Percentiles rank a stretch among this genome's conserved stretches.
Conservation (phyloP, 2,329 filamentous ascomycete species). For the Phoma herbarum region DNA sequence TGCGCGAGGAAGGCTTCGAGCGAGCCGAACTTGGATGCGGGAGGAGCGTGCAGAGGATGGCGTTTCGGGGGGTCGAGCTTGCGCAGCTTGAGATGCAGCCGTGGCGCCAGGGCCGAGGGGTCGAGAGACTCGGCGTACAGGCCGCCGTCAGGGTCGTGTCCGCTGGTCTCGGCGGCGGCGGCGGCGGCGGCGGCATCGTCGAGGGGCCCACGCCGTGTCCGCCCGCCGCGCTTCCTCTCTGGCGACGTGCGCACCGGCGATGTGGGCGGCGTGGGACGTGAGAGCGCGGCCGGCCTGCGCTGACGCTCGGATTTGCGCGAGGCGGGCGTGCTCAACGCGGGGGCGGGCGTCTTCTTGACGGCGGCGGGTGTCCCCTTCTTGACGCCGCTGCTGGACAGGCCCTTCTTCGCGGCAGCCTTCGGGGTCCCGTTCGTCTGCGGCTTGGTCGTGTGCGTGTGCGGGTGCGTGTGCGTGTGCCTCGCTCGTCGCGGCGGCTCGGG, state of each 20-base stretch:
- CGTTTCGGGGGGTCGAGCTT: slow-evolving; percentile 60
- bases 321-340: slow-evolving; percentile 28
- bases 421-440: slow-evolving; percentile 42
- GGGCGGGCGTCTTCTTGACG: slow-evolving; percentile 36
- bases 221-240: slow-evolving; percentile 33
- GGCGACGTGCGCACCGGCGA: slow-evolving; percentile 28
- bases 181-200: slow-evolving; percentile 29
- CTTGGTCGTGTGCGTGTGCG: no score
- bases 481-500: slow-evolving; percentile 55
- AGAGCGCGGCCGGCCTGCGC: slow-evolving; percentile 31
- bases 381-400: slow-evolving; percentile 22
- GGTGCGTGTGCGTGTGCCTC: slow-evolving; percentile 33
- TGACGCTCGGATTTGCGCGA: slow-evolving; percentile 49
- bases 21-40: slow-evolving; percentile 57
- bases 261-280: slow-evolving; percentile 26
- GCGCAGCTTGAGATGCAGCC: slow-evolving; percentile 60
- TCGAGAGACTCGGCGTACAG: slow-evolving; percentile 36
- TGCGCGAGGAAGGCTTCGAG: slow-evolving; percentile 71
- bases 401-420: slow-evolving; percentile 36
- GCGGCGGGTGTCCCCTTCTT: slow-evolving; percentile 29
- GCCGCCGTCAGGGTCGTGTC: slow-evolving; percentile 32
- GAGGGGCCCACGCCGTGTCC: slow-evolving; percentile 33
- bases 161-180: slow-evolving; percentile 27
- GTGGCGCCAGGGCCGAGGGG: slow-evolving; percentile 35
- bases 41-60: slow-evolving; percentile 61